Conservation (phyloP, 1,284 basidiomycete genomes). For the Trametes polyzona region DNA sequence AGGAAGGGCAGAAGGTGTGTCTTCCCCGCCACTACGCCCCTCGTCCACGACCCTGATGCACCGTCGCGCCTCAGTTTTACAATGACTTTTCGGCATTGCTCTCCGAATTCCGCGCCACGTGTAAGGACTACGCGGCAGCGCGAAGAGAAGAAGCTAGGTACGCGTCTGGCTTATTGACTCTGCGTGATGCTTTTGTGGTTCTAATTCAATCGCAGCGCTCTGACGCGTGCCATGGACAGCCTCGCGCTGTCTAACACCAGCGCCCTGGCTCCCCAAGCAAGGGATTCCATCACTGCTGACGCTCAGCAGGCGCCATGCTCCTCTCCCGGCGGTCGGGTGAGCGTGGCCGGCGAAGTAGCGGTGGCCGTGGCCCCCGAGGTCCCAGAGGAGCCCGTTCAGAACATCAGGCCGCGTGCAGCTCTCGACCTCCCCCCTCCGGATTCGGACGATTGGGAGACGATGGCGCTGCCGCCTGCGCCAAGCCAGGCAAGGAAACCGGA, state of each 20-base stretch:
- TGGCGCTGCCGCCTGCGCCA: conserved; percentile 47
- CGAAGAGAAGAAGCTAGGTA: conserved; percentile 66
- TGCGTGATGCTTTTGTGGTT: neutral
- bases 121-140: conserved; percentile 73
- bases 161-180: conserved; percentile 3
- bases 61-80: conserved; percentile 65
- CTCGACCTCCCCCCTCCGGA: conserved; percentile 48
- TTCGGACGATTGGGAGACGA: conserved; percentile 52
- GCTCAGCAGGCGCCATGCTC: neutral
- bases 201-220: neutral
- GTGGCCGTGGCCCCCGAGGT: neutral
- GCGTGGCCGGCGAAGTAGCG: too few relatives aligned
- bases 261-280: neutral
- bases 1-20: conserved; percentile 84
- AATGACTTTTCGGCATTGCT: conserved; percentile 78
- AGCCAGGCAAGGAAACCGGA: neutral
- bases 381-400: neutral
- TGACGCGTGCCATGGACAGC: neutral
- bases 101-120: conserved; percentile 74
- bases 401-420: conserved; percentile 6
- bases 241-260: neutral
- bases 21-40: neutral
- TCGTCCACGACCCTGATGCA: neutral
- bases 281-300: too few relatives aligned
- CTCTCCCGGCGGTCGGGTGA: too few relatives aligned